These are phyloP conservation scores for Akanthomyces muscarius DNA, from an alignment of 2,329 filamentous ascomycete species.

Conservation along the genomic window DNA sequence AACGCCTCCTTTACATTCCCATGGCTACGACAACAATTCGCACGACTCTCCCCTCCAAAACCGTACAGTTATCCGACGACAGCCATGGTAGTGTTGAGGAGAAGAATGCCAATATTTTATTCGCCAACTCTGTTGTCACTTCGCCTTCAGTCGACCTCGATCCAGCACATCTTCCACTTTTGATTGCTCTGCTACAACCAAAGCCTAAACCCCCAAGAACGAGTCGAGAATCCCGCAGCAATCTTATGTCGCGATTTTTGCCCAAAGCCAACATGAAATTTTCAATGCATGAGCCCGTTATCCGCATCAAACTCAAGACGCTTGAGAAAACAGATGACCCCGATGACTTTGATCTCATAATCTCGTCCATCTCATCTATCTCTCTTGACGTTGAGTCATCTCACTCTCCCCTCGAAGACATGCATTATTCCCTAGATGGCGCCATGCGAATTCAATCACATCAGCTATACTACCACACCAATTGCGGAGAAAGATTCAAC, in stretches of 20 bases:
- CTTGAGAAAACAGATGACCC: constrained; percentile 60
- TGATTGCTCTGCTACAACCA: constrained; percentile 70
- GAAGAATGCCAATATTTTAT: constrained; percentile 91
- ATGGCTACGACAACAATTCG: constrained; percentile 96
- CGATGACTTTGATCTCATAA: constrained; percentile 90
- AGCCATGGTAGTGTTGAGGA: constrained; percentile 67
- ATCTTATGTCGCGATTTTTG: constrained; percentile 81
- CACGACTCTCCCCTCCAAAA: constrained; percentile 92
- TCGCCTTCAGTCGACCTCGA: constrained; percentile 93
- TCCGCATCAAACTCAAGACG: constrained; percentile 83
- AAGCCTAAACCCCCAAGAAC: constrained; percentile 35
- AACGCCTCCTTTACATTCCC: constrained; percentile 86
- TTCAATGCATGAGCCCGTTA: constrained; percentile 91
- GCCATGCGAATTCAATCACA: constrained; percentile 81
- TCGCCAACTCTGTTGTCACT: constrained; percentile 92
- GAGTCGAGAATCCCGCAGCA: constrained; percentile 51
- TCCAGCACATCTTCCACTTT: constrained; percentile 81
- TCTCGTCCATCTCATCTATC: constrained; percentile 90
- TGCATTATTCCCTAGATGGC: constrained; percentile 82
- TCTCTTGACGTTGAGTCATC: constrained; percentile 92
- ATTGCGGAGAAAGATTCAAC: constrained; percentile 76
- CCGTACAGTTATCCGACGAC: constrained; percentile 71
- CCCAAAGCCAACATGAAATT: constrained; percentile 94
- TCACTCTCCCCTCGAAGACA: constrained; percentile 78
- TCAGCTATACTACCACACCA: constrained; percentile 90